Evolutionary conservation across 495 filamentous ascomycete genomes (phyloP).

Genomic region (Filosporella fistucella): DNA sequence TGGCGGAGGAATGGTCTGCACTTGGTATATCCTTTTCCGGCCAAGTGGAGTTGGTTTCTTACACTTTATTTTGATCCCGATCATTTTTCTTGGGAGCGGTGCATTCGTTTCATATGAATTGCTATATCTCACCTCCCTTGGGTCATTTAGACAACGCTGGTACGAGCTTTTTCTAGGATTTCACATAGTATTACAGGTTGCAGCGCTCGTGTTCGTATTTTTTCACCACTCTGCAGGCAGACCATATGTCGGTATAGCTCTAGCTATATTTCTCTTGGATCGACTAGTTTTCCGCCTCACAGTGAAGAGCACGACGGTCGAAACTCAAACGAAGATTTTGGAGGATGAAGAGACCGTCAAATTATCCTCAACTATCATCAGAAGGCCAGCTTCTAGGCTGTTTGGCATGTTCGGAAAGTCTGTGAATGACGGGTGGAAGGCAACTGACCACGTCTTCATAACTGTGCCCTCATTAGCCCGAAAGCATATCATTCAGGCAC

Average conservation of each 20-base stretch:
- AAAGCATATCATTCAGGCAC: conserved; percentile 44
- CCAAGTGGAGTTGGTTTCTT: conserved; percentile 30
- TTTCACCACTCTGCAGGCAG: conserved; percentile 41
- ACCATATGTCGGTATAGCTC: conserved; percentile 35
- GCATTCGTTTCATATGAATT: conserved; percentile 46
- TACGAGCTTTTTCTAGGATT: conserved; percentile 56
- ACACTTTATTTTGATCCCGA: conserved; percentile 30
- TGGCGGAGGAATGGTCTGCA: conserved; percentile 36
- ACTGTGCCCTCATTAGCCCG: conserved; percentile 43
- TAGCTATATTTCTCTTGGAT: conserved; percentile 53
- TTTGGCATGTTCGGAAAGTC: conserved; percentile 22
- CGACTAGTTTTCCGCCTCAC: conserved; percentile 49
- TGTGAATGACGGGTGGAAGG: conserved; percentile 46
- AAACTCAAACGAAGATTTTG: conserved; percentile 41
- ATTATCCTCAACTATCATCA: conserved; percentile 33
- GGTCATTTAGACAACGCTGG: conserved; percentile 41
- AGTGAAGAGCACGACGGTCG: conserved; percentile 36
- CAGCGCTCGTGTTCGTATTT: conserved; percentile 47
- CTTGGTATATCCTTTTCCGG: conserved; percentile 41
- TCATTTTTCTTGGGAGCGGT: conserved; percentile 40
- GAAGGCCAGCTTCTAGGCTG: background rate
- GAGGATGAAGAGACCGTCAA: conserved; percentile 45
- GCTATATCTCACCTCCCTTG: conserved; percentile 46
- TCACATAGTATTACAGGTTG: conserved; percentile 49
- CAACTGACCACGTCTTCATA: conserved; percentile 57